These are phyloP conservation scores for Chaetomium fimeti DNA, from an alignment of 495 filamentous ascomycete species.

Conservation along the genomic window DNA sequence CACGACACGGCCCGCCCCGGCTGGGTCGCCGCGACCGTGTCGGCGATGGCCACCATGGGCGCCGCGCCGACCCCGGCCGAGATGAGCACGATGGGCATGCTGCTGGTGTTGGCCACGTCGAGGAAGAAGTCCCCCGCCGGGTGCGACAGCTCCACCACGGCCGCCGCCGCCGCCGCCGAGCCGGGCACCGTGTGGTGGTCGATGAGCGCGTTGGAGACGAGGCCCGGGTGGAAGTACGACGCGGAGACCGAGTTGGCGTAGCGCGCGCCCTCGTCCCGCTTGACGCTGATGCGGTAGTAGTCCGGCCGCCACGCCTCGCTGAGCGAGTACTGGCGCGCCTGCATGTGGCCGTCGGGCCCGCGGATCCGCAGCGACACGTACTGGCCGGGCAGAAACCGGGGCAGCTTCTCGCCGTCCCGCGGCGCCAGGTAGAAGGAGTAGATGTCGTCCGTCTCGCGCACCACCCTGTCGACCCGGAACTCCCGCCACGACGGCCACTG, in stretches of 20 bases:
- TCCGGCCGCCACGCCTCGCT: slow-evolving; percentile 57
- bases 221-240: slow-evolving; percentile 52
- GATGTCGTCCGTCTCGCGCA: slow-evolving; percentile 62
- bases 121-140: slow-evolving; percentile 71
- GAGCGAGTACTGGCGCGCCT: slow-evolving; percentile 73
- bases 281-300: slow-evolving; percentile 70
- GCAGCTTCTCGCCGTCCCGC: slow-evolving; percentile 59
- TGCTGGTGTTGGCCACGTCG: slow-evolving; percentile 39
- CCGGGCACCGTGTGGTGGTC: slow-evolving; percentile 55
- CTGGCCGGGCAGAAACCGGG: slow-evolving; percentile 64
- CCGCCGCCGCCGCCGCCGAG: too few species aligned
- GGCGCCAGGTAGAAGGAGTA: slow-evolving; percentile 70
- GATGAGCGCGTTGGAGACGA: slow-evolving; percentile 70
- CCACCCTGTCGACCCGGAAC: slow-evolving; percentile 63
- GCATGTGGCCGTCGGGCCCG: slow-evolving; percentile 56
- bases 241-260: slow-evolving; percentile 43
- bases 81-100: slow-evolving; percentile 60
- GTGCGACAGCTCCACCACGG: slow-evolving; percentile 61
- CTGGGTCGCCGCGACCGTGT: slow-evolving; percentile 50
- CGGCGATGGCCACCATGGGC: slow-evolving; percentile 65
- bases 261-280: slow-evolving; percentile 58
- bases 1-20: slow-evolving; percentile 55
- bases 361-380: slow-evolving; percentile 63
- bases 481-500: slow-evolving; percentile 65
- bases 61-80: slow-evolving; percentile 70